Evolutionary conservation across 441 rosid genomes (phyloP).

Genomic region (Manihot esculenta): DNA sequence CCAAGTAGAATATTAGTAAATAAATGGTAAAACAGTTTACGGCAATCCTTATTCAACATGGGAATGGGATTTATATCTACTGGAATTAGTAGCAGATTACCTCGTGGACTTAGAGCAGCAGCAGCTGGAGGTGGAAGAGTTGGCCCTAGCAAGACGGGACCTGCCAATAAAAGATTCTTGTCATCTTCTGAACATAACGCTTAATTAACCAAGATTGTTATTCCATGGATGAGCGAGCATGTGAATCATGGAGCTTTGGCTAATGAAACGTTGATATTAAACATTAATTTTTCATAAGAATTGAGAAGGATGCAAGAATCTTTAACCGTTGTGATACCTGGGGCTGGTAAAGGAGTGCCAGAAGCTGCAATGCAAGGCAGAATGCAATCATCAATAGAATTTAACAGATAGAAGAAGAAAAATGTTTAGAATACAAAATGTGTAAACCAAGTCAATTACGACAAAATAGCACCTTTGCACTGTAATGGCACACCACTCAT

Average conservation of each 20-base stretch:
- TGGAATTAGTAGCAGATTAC: conserved; percentile 38
- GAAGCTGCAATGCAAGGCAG: conserved; percentile 59
- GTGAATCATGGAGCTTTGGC: background rate
- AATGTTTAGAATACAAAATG: background rate
- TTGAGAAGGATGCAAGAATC: background rate
- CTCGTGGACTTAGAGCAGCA: conserved; percentile 52
- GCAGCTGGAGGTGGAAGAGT: conserved; percentile 48
- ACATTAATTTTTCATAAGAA: background rate
- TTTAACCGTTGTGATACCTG: conserved; percentile 41
- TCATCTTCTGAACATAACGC: conserved; percentile 1
- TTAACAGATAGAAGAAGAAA: background rate
- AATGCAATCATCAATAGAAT: conserved; percentile 19
- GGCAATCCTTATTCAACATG: background rate
- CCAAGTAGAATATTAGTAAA: background rate
- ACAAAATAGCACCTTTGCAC: conserved; percentile 54
- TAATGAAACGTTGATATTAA: background rate
- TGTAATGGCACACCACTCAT: conserved; percentile 55
- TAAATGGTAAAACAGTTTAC: background rate
- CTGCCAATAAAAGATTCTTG: conserved; percentile 33
- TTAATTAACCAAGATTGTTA: background rate
- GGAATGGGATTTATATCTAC: background rate
- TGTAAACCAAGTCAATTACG: background rate
- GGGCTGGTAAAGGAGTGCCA: conserved; percentile 75
- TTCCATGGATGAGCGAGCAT: background rate
- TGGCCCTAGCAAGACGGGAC: conserved; percentile 57